phyloP scores from a whole-genome alignment of 805 yeast genomes.

The Metschnikowia dekortorum region DNA sequence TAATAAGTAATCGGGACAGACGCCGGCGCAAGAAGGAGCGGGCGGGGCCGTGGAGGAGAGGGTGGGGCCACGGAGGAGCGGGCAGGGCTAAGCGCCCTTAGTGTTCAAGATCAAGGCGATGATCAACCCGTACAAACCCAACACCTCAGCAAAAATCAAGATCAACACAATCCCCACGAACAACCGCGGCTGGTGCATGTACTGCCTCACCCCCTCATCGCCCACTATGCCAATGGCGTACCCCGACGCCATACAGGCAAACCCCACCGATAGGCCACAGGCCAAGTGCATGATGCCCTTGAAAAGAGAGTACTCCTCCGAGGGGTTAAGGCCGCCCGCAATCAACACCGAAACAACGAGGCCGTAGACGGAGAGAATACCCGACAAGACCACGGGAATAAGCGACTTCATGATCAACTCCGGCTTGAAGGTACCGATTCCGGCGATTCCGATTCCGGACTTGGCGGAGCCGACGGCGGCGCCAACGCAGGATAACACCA shows the following conservation, averaged over 20 bases:
- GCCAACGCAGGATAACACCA: slow-evolving; percentile 90
- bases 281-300: slow-evolving; percentile 98
- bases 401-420: slow-evolving; percentile 93
- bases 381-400: slow-evolving; percentile 97
- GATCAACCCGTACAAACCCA: slow-evolving; percentile 91
- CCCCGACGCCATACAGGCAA: slow-evolving; percentile 94
- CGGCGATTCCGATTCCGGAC: slow-evolving; percentile 96
- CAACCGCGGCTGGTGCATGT: slow-evolving; percentile 81
- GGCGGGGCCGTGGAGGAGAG: too few species aligned
- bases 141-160: slow-evolving; percentile 85
- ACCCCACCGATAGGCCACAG: slow-evolving; percentile 94
- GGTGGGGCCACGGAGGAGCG: too few species aligned
- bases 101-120: slow-evolving; percentile 90
- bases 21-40: too few species aligned
- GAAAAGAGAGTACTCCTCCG: slow-evolving; percentile 75
- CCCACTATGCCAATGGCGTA: slow-evolving; percentile 95
- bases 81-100: slow-evolving; percentile 45
- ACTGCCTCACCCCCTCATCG: slow-evolving; percentile 86
- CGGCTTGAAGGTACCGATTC: slow-evolving; percentile 96
- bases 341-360: slow-evolving; percentile 93
- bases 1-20: too few species aligned
- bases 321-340: slow-evolving; percentile 83
- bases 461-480: slow-evolving; percentile 99
- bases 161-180: slow-evolving; percentile 89
- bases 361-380: slow-evolving; percentile 95